These are phyloP conservation scores for Chalaropsis ovoidea DNA, from an alignment of 2,329 filamentous ascomycete genomes.

Conservation along the genomic window DNA sequence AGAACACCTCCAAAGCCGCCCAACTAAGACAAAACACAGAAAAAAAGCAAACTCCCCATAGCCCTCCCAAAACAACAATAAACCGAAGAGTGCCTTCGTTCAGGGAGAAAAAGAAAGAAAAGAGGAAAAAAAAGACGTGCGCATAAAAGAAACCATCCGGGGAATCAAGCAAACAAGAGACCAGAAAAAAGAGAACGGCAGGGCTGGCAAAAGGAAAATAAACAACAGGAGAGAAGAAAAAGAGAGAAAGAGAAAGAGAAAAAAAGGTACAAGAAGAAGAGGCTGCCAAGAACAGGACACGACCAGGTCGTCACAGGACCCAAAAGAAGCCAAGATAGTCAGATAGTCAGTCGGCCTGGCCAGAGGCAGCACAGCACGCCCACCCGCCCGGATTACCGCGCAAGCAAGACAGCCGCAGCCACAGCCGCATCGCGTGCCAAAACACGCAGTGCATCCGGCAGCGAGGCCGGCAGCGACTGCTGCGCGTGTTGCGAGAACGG, in stretches of 20 bases:
- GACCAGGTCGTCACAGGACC: not conserved
- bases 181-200: slow-evolving; percentile 9
- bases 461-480: slow-evolving; percentile 10
- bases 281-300: not conserved
- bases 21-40: slow-evolving; percentile 19
- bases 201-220: slow-evolving; percentile 11
- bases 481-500: slow-evolving; percentile 24
- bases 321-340: not conserved
- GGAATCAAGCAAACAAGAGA: slow-evolving; percentile 16
- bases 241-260: slow-evolving; percentile 19
- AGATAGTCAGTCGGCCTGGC: no score
- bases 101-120: not conserved
- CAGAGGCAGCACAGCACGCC: not conserved
- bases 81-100: not conserved
- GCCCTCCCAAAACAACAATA: slow-evolving; percentile 16
- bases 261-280: slow-evolving; percentile 22
- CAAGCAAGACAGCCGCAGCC: slow-evolving; percentile 24
- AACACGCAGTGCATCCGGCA: slow-evolving; percentile 14
- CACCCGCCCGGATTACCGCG: not conserved
- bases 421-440: slow-evolving; percentile 27
- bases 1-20: not conserved
- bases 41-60: slow-evolving; percentile 6
- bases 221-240: slow-evolving; percentile 27
- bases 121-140: slow-evolving; percentile 10
- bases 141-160: slow-evolving; percentile 20